Base-by-base conservation (phyloP, 2,329 filamentous ascomycete species). In the Diaporthe citrichinensis region DNA sequence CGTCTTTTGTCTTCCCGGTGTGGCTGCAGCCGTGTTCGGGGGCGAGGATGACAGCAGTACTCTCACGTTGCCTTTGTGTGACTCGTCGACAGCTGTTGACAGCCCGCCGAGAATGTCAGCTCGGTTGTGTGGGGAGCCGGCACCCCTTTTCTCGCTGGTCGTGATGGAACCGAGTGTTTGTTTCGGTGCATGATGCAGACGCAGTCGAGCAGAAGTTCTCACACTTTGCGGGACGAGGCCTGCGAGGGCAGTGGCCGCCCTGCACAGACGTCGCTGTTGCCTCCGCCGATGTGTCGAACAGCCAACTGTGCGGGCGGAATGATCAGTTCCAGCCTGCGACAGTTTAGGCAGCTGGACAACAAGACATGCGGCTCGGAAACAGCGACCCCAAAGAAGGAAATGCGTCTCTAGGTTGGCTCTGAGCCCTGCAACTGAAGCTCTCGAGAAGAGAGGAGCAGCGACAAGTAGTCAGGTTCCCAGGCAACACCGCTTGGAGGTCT, bases 401-500 rank as follows among this genome's bases (percentile, higher is more conserved):
- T 58, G 75, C 65, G 72, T 72, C 68, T 72, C 72, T 74, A 65
- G n/a, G 62, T 72, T 67, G 72, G 59, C 65, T 74, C 74, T 71
- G 58, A 76, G 23, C 61, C 36, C 57, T 28, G 72, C 65, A 46
- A 28, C 51, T 36, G 14, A 25, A 28, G 7, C 46, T 44, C 44
- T 34, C 55, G 25, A 31, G 58, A 12, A 31, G 41, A 44, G 3
- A 34, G 44, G 25, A 28, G 23, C 9, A 46, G 34, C 36, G n/a
- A 20, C 12, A 31, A 28, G 10, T 46, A n/a, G 55, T 41, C 74
- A 76, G 74, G 71, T 76, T 76, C 62, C 74, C 74, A 71, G 71
- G 71, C 74, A 73, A 73, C 69, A 76, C 74, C 74, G 41, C 74
- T 39, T 71, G 74, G 74, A 76, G 74, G 74, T 71, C 51, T 68